Conservation (phyloP, 2,329 filamentous ascomycete genomes). For the Alternaria triticimaculans region DNA sequence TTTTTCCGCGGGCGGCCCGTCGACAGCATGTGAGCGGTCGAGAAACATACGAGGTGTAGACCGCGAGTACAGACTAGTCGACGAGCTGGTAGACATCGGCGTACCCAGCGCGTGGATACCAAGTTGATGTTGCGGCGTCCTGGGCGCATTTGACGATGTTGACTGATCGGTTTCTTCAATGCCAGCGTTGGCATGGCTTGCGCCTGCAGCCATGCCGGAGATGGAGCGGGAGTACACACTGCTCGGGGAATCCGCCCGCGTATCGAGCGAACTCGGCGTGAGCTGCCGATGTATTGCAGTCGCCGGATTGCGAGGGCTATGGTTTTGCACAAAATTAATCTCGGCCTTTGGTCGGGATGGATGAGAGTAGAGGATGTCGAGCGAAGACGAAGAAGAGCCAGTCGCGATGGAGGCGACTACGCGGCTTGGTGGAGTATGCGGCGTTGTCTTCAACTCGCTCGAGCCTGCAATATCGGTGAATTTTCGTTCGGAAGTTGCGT, state of each 20-base stretch:
- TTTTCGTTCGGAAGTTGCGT: background rate
- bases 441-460: background rate
- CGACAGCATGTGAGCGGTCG: background rate
- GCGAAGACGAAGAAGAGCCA: background rate
- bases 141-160: background rate
- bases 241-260: background rate
- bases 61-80: background rate
- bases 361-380: background rate
- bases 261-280: background rate
- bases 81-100: background rate
- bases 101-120: background rate
- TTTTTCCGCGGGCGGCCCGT: background rate
- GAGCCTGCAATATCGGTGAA: background rate
- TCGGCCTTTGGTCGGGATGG: background rate
- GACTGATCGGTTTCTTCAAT: background rate
- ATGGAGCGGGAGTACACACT: constrained; percentile 12
- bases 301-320: background rate
- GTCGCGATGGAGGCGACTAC: background rate
- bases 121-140: background rate
- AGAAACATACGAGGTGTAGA: background rate
- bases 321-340: background rate
- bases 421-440: background rate
- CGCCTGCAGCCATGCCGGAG: background rate
- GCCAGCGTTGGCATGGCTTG: background rate
- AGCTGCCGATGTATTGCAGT: background rate